Base-by-base conservation (phyloP, 208 protist genomes). In the Leishmania turanica region DNA sequence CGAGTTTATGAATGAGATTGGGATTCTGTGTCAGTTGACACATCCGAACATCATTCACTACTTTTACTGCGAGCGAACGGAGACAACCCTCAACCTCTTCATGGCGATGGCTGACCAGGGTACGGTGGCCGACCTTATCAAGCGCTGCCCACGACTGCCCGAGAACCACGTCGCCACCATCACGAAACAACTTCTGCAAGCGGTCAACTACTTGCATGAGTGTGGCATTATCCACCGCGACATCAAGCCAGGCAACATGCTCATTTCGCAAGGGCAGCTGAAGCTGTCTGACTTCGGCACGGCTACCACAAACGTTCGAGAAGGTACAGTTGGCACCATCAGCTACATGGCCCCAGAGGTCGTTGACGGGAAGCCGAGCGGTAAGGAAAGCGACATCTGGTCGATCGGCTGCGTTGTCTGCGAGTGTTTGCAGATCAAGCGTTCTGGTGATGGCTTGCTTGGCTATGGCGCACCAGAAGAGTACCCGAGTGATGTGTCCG, bases 241-340 rank as follows among this genome's bases (percentile, higher is more conserved):
- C 87, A 92, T 98, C 49, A 98, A 98, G 81, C 88, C 92, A 1
- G 91, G 92, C 74, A 96, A 97, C 88, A 92, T 97, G 71, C 84
- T 97, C 24, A 88, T 97, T 53, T 89, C 88, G n/a, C 81, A 93
- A 66, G 88, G 89, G 6, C 80, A 90, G 65, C 68, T 95, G 69
- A 97, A 97, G 77, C 86, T 97, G 27, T 92, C 90, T 11, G 91
- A 96, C 72, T 97, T 96, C 75, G 92, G 91, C 34, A 95, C 92
- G 37, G 92, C 92, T 13, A 92, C 86, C 2, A 85, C 78, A 47
- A 91, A 83, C 72, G 60, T 81, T 56, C 79, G 79, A 37, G 88
- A 92, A 79, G 87, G 89, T 40, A 91, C 87, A 34, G 83, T 90
- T 40, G 90, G 92, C 62, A 95, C 90, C 13, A 90, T 92, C n/a